Conservation (phyloP, 1,284 basidiomycete genomes). For the Polyporus tsugae region DNA sequence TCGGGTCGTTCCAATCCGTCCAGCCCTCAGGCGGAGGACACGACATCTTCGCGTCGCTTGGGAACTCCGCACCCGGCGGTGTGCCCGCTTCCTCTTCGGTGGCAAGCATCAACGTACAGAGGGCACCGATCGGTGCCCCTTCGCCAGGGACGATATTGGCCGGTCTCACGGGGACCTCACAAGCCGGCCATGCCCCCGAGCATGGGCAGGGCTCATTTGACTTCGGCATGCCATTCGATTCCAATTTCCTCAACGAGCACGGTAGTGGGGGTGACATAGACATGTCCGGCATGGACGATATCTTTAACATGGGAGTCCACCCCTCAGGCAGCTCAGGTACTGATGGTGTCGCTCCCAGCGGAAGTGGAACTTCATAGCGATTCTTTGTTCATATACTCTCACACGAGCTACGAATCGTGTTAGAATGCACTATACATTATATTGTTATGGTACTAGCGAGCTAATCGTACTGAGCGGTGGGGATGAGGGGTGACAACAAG, state of each 20-base stretch:
- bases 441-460: constrained; percentile 18
- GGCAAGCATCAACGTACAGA: constrained; percentile 14
- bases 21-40: constrained; percentile 17
- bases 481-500: constrained; percentile 14
- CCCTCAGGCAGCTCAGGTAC: constrained; percentile 5
- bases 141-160: constrained; percentile 51
- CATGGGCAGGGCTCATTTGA: constrained; percentile 25
- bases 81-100: constrained; percentile 4
- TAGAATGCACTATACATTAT: constrained; percentile 9
- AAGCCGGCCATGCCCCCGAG: constrained; percentile 13
- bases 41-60: constrained; percentile 35
- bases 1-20: constrained; percentile 27
- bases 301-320: constrained; percentile 33
- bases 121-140: constrained; percentile 37
- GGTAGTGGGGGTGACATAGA: constrained; percentile 22
- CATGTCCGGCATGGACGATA: constrained; percentile 32
- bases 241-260: constrained; percentile 25
- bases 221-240: constrained; percentile 26
- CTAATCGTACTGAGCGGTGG: constrained; percentile 23
- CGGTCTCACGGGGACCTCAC: constrained; percentile 29
- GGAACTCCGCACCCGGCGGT: constrained; percentile 7
- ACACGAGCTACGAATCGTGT: neutral
- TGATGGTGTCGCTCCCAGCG: neutral
- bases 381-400: neutral
- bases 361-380: constrained; percentile 4